Conservation (phyloP, 768 basidiomycete genomes). For the Hypholoma sublateritium region DNA sequence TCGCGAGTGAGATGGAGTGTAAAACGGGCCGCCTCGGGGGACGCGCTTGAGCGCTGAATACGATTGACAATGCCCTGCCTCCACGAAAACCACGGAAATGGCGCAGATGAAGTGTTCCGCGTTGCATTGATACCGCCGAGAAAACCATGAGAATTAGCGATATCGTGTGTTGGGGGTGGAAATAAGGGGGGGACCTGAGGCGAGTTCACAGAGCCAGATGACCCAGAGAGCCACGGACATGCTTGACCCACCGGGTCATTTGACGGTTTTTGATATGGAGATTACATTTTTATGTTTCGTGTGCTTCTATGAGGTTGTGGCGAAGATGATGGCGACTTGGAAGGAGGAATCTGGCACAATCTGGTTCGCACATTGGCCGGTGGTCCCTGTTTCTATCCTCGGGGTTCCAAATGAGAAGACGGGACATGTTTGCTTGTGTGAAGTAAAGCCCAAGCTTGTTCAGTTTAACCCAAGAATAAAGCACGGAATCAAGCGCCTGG, state of each 20-base stretch:
- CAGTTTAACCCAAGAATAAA: too few relatives aligned
- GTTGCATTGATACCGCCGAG: not conserved
- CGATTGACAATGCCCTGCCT: too few relatives aligned
- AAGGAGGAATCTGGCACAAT: not conserved
- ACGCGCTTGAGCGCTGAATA: too few relatives aligned
- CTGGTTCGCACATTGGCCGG: not conserved
- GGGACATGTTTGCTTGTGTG: too few relatives aligned
- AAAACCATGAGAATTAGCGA: not conserved
- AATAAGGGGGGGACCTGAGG: too few relatives aligned
- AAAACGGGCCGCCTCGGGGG: too few relatives aligned
- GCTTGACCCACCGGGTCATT: not conserved
- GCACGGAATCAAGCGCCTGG: constrained; percentile 46
- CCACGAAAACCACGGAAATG: too few relatives aligned
- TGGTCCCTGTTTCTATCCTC: not conserved
- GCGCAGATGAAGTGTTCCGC: not conserved
- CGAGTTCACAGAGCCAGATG: not conserved
- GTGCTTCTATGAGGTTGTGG: not conserved
- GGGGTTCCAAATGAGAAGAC: not conserved
- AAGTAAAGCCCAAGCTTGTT: too few relatives aligned
- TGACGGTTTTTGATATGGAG: not conserved
- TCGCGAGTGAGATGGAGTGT: too few relatives aligned
- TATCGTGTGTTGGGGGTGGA: too few relatives aligned
- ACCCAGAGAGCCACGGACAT: not conserved
- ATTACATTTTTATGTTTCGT: not conserved
- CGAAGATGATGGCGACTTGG: not conserved